Conservation (phyloP, 768 basidiomycete species). For the Leccinum ochraceum region DNA sequence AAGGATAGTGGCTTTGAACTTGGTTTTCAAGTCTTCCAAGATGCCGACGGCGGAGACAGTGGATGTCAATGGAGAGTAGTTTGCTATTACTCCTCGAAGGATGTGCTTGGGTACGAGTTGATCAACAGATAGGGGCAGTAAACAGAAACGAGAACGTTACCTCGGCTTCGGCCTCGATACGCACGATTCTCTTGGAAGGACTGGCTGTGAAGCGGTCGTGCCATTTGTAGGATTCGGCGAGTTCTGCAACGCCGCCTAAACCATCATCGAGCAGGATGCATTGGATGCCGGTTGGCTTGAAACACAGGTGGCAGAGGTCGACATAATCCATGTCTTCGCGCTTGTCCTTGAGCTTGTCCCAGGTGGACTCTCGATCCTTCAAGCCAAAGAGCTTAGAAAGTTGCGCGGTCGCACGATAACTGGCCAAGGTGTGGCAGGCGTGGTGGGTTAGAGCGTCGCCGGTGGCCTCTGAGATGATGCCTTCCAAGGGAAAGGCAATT, state of each 20-base stretch:
- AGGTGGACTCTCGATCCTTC: constrained; percentile 38
- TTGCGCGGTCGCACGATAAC: constrained; percentile 56
- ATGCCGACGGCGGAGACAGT: constrained; percentile 7
- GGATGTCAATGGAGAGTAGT: constrained; percentile 12
- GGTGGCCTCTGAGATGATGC: constrained; percentile 63
- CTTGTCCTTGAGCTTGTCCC: constrained; percentile 59
- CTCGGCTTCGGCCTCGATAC: constrained; percentile 74
- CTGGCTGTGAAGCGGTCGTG: constrained; percentile 60
- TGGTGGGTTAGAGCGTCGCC: constrained; percentile 53
- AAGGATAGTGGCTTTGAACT: constrained; percentile 39
- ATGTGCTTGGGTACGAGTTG: constrained; percentile 8
- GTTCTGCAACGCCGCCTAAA: constrained; percentile 46
- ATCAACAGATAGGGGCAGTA: constrained; percentile 7
- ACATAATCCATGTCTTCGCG: constrained; percentile 49
- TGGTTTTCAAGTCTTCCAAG: constrained; percentile 33
- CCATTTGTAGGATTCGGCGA: constrained; percentile 56
- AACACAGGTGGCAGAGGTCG: constrained; percentile 56
- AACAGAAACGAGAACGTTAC: constrained; percentile 34
- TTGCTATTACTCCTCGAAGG: constrained; percentile 25
- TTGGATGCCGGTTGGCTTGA: constrained; percentile 60
- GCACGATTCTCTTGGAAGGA: constrained; percentile 59
- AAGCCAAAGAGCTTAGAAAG: constrained; percentile 53
- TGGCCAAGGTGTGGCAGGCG: constrained; percentile 56
- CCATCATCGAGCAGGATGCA: constrained; percentile 77
- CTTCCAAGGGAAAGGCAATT: constrained; percentile 55